Evolutionary conservation across 2,329 filamentous ascomycete genomes (phyloP).

Genomic region (Sporothrix sp.): DNA sequence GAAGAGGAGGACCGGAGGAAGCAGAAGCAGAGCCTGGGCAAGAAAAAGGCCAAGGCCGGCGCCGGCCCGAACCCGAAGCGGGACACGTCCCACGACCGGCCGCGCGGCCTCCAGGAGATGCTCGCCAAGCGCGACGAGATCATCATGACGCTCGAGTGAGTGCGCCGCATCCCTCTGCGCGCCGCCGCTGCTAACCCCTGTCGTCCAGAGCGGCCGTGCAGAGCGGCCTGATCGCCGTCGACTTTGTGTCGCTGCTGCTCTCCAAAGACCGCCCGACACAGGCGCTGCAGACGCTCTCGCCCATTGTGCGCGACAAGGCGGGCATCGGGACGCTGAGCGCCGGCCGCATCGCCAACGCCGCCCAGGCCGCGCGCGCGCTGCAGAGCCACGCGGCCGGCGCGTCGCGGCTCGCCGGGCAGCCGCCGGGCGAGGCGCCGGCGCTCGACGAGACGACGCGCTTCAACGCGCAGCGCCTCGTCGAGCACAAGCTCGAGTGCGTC

Average conservation of each 20-base stretch:
- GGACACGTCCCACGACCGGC: slow-evolving; percentile 20
- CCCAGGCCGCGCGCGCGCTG: slow-evolving; percentile 32
- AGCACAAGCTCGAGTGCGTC: slow-evolving; percentile 47
- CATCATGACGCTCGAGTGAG: slow-evolving; percentile 48
- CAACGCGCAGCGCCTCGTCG: slow-evolving; percentile 33
- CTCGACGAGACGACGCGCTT: slow-evolving; percentile 27
- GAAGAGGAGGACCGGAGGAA: slow-evolving; percentile 30
- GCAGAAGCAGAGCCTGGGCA: slow-evolving; percentile 18
- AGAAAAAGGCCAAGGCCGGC: background rate
- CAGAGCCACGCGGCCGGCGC: background rate
- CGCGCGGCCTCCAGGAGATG: slow-evolving; percentile 29
- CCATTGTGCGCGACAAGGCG: slow-evolving; percentile 57
- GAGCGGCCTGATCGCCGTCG: slow-evolving; percentile 59
- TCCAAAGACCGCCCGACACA: slow-evolving; percentile 70
- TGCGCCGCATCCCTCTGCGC: background rate
- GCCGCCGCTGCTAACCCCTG: slow-evolving; percentile 15
- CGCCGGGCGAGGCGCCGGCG: background rate
- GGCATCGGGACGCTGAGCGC: slow-evolving; percentile 66
- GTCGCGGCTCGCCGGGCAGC: no score
- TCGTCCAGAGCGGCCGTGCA: slow-evolving; percentile 39
- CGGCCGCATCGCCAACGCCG: slow-evolving; percentile 53
- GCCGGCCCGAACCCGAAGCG: slow-evolving; percentile 25
- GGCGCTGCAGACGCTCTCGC: slow-evolving; percentile 60
- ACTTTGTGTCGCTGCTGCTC: slow-evolving; percentile 73
- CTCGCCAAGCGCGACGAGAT: slow-evolving; percentile 47